Conservation (phyloP, 805 yeast genomes). For the Candida sithepensis region DNA sequence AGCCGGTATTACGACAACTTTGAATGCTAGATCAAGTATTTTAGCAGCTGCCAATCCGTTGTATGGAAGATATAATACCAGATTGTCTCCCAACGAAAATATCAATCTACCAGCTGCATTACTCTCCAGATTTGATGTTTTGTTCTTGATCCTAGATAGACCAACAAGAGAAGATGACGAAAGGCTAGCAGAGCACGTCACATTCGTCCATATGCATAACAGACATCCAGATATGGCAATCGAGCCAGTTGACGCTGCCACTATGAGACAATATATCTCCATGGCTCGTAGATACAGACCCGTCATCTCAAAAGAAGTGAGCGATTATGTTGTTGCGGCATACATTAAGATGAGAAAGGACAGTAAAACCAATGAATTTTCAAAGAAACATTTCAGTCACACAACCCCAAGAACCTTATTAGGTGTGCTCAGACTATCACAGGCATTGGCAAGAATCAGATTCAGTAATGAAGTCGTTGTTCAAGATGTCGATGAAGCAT, state of each 20-base stretch:
- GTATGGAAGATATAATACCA: constrained; percentile 90
- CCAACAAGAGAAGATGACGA: constrained; percentile 80
- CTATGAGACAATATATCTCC: constrained; percentile 84
- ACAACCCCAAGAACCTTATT: constrained; percentile 93
- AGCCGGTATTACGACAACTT: constrained; percentile 95
- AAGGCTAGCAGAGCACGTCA: constrained; percentile 86
- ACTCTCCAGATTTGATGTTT: constrained; percentile 87
- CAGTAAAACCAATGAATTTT: constrained; percentile 73
- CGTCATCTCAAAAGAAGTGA: constrained; percentile 74
- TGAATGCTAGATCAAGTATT: constrained; percentile 93
- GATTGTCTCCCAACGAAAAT: constrained; percentile 87
- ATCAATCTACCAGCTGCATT: constrained; percentile 96
- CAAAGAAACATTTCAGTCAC: constrained; percentile 78
- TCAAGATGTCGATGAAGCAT: constrained; percentile 93
- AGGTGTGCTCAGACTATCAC: constrained; percentile 88
- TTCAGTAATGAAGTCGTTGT: constrained; percentile 66
- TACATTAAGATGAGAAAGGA: constrained; percentile 93
- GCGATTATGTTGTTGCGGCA: constrained; percentile 79
- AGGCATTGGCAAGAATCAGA: constrained; percentile 88
- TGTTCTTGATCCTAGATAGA: constrained; percentile 81
- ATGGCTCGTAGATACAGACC: constrained; percentile 85
- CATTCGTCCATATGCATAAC: constrained; percentile 93
- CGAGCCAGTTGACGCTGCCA: constrained; percentile 71
- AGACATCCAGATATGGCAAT: constrained; percentile 75
- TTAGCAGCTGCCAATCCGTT: constrained; percentile 98